Evolutionary conservation across 1,284 basidiomycete species (phyloP).

Genomic region (Rhodotorula sp.): DNA sequence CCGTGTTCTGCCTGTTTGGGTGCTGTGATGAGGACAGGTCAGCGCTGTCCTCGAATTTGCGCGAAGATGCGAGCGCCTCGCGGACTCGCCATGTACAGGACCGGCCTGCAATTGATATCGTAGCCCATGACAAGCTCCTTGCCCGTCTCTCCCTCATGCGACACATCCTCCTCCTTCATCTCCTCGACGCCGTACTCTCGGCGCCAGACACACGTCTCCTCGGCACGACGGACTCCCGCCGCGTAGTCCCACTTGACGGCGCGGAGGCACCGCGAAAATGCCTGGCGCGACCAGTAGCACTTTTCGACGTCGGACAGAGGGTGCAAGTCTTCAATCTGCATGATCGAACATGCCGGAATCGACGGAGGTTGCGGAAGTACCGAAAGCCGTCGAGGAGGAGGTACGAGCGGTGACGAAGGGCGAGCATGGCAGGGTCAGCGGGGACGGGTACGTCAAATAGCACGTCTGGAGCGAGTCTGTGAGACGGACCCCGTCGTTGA

Average conservation of each 20-base stretch:
- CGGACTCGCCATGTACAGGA: constrained; percentile 49
- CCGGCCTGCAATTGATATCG: constrained; percentile 49
- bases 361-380: not conserved
- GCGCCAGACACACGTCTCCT: constrained; percentile 51
- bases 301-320: constrained; percentile 48
- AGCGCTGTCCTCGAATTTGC: not conserved
- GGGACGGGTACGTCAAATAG: too few species aligned
- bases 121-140: constrained; percentile 49
- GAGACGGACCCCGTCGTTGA: constrained; percentile 8
- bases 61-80: not conserved
- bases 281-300: constrained; percentile 47
- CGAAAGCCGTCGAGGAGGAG: too few species aligned
- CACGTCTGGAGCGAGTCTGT: too few species aligned
- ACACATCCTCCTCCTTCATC: constrained; percentile 45
- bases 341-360: not conserved
- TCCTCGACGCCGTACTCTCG: constrained; percentile 51
- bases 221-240: constrained; percentile 47
- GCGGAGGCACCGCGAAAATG: constrained; percentile 49
- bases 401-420: too few species aligned
- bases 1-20: constrained; percentile 28
- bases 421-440: not conserved
- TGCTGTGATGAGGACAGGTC: not conserved
- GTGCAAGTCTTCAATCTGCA: constrained; percentile 23
- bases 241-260: constrained; percentile 51
- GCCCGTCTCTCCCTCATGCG: constrained; percentile 49